Base-by-base conservation (phyloP, 2,329 filamentous ascomycete genomes). In the Fusarium oxysporum region DNA sequence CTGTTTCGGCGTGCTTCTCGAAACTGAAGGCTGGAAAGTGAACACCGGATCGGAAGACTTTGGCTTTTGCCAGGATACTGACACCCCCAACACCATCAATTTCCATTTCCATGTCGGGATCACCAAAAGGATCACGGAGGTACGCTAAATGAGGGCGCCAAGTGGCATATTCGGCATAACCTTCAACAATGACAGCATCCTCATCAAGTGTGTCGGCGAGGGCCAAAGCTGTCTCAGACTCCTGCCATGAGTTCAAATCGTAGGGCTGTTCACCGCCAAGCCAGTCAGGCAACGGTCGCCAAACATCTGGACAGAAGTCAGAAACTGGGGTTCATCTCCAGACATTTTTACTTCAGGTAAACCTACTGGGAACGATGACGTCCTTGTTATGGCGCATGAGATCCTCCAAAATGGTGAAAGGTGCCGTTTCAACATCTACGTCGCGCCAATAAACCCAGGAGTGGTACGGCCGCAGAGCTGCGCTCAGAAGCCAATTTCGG, bases 361-460 rank as follows among this genome's bases (percentile, higher is more conserved):
- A 90, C 95, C 86, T 87, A 98, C 96, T 99, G 13, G 96, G 96
- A 63, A 99, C 96, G 80, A 98, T 99, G 35, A 99, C 92, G 81
- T 99, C 96, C 83, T 98, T 98, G 84, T 99, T 97, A 80, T 99
- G 96, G 72, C 96, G 91, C 96, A 99, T 99, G 61, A 99, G 85
- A 84, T 99, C 96, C 81, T 99, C 96, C 71, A 99, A 85, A 76
- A 99, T 98, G 1, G 96, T 98, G 79, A 96, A 96, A 0, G 96
- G 96, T 5, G 96, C 96, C 4, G 96, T 99, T 83, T 98, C 95
- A 13, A 99, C 96, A 83, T 99, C 96, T 30, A 97, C 96, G 84
- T 99, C 96, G 82, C 96, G 91, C 96, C 96, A 99, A 81, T 99
- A 99, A 14, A 99, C 96, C 96, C 96, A 99, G 73, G 95, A 98